phyloP scores from a whole-genome alignment of 1,284 basidiomycete species.

The Ceratobasidium sp. region DNA sequence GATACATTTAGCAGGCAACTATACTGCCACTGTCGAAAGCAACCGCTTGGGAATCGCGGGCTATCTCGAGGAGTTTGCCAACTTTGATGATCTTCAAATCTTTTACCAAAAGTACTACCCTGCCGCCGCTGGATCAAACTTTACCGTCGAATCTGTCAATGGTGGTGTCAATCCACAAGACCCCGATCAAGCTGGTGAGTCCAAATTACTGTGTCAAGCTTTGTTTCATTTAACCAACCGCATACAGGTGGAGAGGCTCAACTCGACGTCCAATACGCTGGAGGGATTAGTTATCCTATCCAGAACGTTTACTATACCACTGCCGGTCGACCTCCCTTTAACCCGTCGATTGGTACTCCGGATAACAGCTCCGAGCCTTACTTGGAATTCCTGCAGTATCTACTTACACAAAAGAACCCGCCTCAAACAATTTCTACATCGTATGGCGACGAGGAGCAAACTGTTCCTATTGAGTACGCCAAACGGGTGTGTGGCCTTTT shows the following conservation, averaged over 20 bases:
- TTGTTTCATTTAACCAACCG: slow-evolving; percentile 23
- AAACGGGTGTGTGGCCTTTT: slow-evolving; percentile 66
- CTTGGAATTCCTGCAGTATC: slow-evolving; percentile 65
- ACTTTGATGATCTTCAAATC: slow-evolving; percentile 59
- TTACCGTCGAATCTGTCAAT: slow-evolving; percentile 57
- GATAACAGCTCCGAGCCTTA: slow-evolving; percentile 71
- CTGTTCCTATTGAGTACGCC: slow-evolving; percentile 68
- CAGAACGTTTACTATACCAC: slow-evolving; percentile 66
- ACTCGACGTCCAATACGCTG: slow-evolving; percentile 63
- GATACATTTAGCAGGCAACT: background rate
- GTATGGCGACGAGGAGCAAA: slow-evolving; percentile 74
- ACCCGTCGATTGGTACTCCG: slow-evolving; percentile 53
- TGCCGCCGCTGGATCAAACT: slow-evolving; percentile 55
- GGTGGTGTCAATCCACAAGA: slow-evolving; percentile 48
- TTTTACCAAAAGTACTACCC: slow-evolving; percentile 60
- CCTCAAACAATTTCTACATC: slow-evolving; percentile 66
- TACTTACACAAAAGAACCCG: slow-evolving; percentile 52
- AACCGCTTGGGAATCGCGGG: slow-evolving; percentile 52
- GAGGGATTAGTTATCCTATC: slow-evolving; percentile 57
- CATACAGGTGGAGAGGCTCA: slow-evolving; percentile 66
- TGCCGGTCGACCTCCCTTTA: slow-evolving; percentile 64
- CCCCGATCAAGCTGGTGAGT: slow-evolving; percentile 25
- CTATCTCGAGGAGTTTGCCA: slow-evolving; percentile 62
- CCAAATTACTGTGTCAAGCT: background rate
- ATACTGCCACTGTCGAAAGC: slow-evolving; percentile 14